phyloP scores from a whole-genome alignment of 106 monocot species.

The Allium cepa region DNA sequence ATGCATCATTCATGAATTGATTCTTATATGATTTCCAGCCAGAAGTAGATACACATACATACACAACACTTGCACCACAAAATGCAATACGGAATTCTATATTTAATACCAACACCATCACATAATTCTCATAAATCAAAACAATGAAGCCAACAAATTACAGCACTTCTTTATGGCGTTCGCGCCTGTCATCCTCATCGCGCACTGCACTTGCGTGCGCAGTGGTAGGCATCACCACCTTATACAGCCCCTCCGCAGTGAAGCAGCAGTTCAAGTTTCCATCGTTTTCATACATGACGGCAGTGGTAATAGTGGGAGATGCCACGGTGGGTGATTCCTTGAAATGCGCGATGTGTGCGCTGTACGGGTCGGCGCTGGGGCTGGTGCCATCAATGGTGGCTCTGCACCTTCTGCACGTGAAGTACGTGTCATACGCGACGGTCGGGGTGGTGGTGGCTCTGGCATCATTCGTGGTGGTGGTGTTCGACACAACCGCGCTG shows the following conservation, averaged over 20 bases:
- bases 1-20: too few relatives aligned
- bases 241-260: conserved; percentile 9
- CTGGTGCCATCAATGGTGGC: conserved; percentile 20
- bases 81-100: too few relatives aligned
- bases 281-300: conserved; percentile 55
- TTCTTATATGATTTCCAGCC: too few relatives aligned
- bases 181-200: neutral
- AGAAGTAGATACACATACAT: too few relatives aligned
- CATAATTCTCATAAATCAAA: too few relatives aligned
- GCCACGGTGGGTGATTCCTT: conserved; percentile 47
- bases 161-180: neutral
- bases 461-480: conserved; percentile 32
- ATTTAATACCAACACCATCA: too few relatives aligned
- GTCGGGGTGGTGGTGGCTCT: conserved; percentile 28
- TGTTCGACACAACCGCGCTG: conserved; percentile 15
- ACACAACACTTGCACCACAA: too few relatives aligned
- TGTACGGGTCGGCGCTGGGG: conserved; percentile 26
- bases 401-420: conserved; percentile 15
- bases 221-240: conserved; percentile 1
- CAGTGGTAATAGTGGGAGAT: conserved; percentile 39
- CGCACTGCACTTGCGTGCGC: conserved; percentile 9
- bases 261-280: conserved; percentile 32
- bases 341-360: conserved; percentile 17
- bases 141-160: neutral
- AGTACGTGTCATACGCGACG: conserved; percentile 4